A percentile compares a stretch with the other conserved stretches of the same genome.
These are phyloP conservation scores for Epicoccum sorghinum DNA, from an alignment of 2,329 filamentous ascomycete genomes.

Conservation along the genomic window DNA sequence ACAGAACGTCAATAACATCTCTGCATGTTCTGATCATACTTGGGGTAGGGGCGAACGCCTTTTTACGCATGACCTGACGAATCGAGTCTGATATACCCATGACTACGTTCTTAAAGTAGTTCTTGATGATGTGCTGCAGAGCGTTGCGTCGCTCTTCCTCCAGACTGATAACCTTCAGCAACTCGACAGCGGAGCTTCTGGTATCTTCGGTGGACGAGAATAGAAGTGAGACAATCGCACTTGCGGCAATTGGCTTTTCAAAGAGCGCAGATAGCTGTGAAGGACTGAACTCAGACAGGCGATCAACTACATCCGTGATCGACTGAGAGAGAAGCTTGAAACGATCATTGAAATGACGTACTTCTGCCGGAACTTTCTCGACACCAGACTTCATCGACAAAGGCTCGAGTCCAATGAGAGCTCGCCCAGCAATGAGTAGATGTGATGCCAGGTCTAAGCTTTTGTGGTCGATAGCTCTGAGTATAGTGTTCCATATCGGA, in stretches of 20 bases:
- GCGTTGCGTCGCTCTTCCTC: conserved; percentile 68
- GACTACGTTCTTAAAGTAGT: conserved; percentile 63
- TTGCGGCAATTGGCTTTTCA: conserved; percentile 69
- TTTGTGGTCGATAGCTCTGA: conserved; percentile 69
- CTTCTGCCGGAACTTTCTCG: conserved; percentile 57
- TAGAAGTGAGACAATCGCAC: conserved; percentile 77
- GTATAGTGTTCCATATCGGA: conserved; percentile 78
- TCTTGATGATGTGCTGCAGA: conserved; percentile 64
- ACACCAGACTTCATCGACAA: conserved; percentile 56
- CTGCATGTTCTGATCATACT: conserved; percentile 66
- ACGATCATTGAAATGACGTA: conserved; percentile 77
- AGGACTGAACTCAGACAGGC: conserved; percentile 76
- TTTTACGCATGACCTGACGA: conserved; percentile 60
- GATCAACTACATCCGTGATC: conserved; percentile 76
- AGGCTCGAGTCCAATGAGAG: conserved; percentile 76
- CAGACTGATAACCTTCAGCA: conserved; percentile 81
- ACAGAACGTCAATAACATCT: conserved; percentile 68
- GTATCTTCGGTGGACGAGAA: conserved; percentile 81
- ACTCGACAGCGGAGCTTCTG: conserved; percentile 77
- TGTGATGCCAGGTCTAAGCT: conserved; percentile 75
- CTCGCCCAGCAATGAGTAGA: conserved; percentile 72
- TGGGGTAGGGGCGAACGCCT: conserved; percentile 64
- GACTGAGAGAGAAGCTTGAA: conserved; percentile 67
- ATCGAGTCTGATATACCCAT: conserved; percentile 63
- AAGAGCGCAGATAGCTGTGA: conserved; percentile 73